Conservation (phyloP, 2,329 filamentous ascomycete genomes). For the Ophiosphaerella narmari region DNA sequence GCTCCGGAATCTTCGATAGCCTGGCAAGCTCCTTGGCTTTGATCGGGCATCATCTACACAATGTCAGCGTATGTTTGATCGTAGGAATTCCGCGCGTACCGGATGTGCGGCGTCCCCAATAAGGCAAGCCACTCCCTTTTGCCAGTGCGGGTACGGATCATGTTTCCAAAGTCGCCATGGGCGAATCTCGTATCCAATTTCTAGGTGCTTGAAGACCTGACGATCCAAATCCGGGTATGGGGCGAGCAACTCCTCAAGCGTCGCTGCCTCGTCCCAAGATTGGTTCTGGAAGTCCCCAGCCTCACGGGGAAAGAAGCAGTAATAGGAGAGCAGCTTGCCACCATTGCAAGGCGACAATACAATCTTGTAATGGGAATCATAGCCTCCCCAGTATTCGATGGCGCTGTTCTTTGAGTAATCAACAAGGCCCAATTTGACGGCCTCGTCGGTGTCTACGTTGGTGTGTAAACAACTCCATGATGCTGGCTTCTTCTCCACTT, state of each 20-base stretch:
- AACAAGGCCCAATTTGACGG: constrained; percentile 61
- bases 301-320: constrained; percentile 67
- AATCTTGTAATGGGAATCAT: constrained; percentile 66
- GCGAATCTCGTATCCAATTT: constrained; percentile 63
- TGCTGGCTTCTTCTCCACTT: constrained; percentile 60
- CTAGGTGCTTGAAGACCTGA: constrained; percentile 60
- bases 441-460: constrained; percentile 65
- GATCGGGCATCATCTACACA: constrained; percentile 64
- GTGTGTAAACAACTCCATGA: constrained; percentile 65
- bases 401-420: constrained; percentile 64
- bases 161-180: constrained; percentile 68
- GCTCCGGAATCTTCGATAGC: constrained; percentile 68
- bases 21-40: constrained; percentile 70
- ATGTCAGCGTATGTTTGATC: not conserved
- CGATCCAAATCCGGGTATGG: constrained; percentile 64
- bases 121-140: constrained; percentile 58
- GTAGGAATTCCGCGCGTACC: not conserved
- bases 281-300: constrained; percentile 64
- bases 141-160: constrained; percentile 62
- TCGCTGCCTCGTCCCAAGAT: constrained; percentile 59
- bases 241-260: constrained; percentile 61
- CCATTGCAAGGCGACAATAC: constrained; percentile 69
- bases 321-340: constrained; percentile 66
- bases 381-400: constrained; percentile 71
- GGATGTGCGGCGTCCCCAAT: constrained; percentile 70